Evolutionary conservation across 768 basidiomycete species (phyloP).

Genomic region (Mycena leptocephala): DNA sequence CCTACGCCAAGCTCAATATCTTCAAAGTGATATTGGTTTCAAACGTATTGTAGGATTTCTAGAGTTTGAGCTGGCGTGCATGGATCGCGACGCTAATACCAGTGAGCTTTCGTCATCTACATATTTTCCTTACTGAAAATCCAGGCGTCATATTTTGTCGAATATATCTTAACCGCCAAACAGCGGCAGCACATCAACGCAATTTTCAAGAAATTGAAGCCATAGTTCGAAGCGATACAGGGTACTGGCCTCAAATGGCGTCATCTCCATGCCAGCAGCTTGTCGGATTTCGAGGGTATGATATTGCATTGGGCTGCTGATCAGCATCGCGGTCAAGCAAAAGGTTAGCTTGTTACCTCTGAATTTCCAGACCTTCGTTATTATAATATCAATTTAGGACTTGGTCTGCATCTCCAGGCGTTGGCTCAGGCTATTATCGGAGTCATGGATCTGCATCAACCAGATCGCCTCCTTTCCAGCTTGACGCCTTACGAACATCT

Average conservation of each 20-base stretch:
- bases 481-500: conserved; percentile 25
- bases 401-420: background rate
- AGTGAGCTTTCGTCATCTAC: conserved; percentile 8
- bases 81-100: conserved; percentile 22
- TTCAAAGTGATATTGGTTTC: conserved; percentile 37
- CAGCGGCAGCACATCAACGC: conserved; percentile 23
- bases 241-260: conserved; percentile 24
- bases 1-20: conserved; percentile 6
- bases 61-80: conserved; percentile 32
- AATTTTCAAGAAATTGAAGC: conserved; percentile 27
- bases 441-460: conserved; percentile 13
- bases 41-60: conserved; percentile 28
- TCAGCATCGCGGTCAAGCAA: conserved; percentile 31
- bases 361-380: background rate
- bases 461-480: background rate
- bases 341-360: background rate
- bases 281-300: conserved; percentile 8
- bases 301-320: conserved; percentile 21
- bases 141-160: conserved; percentile 32
- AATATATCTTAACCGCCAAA: conserved; percentile 33
- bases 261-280: conserved; percentile 5
- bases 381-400: background rate
- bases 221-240: conserved; percentile 28
- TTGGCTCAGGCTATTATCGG: background rate
- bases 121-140: no score